Evolutionary conservation across 768 basidiomycete genomes (phyloP), one percentile per base, ranked within the genome.

Genomic region (Macrolepiota albuminosa): DNA sequence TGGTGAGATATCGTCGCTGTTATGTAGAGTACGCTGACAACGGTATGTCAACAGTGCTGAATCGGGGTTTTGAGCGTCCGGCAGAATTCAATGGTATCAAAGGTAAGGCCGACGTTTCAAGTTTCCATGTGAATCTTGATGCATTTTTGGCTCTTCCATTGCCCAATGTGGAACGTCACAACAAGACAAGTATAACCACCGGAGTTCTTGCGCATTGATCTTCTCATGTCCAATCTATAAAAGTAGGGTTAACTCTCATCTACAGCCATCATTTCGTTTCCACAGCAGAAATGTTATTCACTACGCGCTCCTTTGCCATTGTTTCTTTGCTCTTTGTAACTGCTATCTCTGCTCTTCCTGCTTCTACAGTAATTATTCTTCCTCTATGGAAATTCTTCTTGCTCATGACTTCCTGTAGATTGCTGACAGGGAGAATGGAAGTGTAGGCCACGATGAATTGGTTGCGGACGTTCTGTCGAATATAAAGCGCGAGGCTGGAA

Each of bases 341-440:
- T 48, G 68, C 70, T 57, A 72, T 68, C 60, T 70, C 71, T 60
- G 73, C 77, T 63, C 65, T 73, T 52, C 78, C 79, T 59, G 76
- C 78, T 64, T 31, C 53, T 37, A 37, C 40, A 57, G 75, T 72
- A 42, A 54, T 57, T 46, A 46, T n/a, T 8, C 29, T 24, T 7
- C 16, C 7, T 40, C 40, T 61, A 26, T 13, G 13, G 13, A 29
- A 7, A 13, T 14, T 51, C 8, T 8, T 14, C 4, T 1, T 7
- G n/a, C 34, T 39, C 8, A 34, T 21, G 4, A 16, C 49, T 13
- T 50, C 21, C 26, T 50, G 36, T 14, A 56, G 59, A 18, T 56
- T 21, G 54, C 51, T 18, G 49, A 57, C 18, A 54, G 56, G 42
- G 51, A 59, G 55, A 47, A 43, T 45, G 59, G 53, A 56, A 49